Conservation (phyloP, 2,329 filamentous ascomycete species). For the Ceratocystis cubensis region DNA sequence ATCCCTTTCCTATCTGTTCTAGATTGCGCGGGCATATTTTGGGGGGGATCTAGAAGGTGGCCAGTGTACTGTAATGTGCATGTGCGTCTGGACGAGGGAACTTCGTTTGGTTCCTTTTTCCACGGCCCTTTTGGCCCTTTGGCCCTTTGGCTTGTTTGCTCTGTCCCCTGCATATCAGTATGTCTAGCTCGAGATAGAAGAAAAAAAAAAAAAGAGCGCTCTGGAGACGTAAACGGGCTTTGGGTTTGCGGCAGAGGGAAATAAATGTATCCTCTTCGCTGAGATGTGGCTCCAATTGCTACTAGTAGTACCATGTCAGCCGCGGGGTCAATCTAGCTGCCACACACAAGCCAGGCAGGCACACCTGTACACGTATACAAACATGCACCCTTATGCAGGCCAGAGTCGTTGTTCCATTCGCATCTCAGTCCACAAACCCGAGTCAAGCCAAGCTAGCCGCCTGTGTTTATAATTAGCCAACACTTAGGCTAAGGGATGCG, state of each 20-base stretch:
- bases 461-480: too few relatives aligned
- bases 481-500: background rate
- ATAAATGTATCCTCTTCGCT: background rate
- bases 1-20: background rate
- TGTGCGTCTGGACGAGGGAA: background rate
- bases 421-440: too few relatives aligned
- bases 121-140: background rate
- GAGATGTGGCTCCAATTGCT: background rate
- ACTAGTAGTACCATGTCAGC: background rate
- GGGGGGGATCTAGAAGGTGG: background rate
- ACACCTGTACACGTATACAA: background rate
- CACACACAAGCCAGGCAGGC: too few relatives aligned
- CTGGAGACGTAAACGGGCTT: background rate
- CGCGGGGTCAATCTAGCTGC: too few relatives aligned
- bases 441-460: too few relatives aligned
- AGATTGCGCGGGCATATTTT: background rate
- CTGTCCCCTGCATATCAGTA: background rate
- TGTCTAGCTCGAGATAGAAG: background rate
- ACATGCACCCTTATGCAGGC: background rate
- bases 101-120: background rate
- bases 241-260: background rate
- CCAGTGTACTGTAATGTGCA: background rate
- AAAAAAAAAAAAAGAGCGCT: background rate
- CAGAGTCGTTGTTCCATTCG: too few relatives aligned
- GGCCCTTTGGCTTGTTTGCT: background rate